Percentiles rank a stretch among this genome's conserved stretches.
phyloP scores from a whole-genome alignment of 1,139 yeast species.

The Waltiozyma sp. region DNA sequence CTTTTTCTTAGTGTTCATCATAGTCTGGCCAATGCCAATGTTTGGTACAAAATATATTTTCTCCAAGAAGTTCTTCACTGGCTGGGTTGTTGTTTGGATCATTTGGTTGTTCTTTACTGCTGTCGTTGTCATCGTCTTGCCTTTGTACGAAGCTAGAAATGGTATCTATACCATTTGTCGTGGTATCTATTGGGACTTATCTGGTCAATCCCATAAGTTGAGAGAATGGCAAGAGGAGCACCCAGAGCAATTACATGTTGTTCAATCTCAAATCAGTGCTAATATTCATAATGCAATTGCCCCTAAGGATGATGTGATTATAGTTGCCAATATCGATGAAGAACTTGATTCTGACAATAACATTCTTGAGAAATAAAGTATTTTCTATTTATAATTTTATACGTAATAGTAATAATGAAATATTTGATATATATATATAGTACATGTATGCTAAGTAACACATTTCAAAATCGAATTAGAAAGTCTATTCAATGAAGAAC shows the following conservation, averaged over 20 bases:
- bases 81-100: slow-evolving; percentile 70
- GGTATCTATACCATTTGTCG: slow-evolving; percentile 53
- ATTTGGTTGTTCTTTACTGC: slow-evolving; percentile 59
- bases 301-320: not conserved
- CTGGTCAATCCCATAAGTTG: slow-evolving; percentile 64
- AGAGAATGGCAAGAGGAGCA: slow-evolving; percentile 60
- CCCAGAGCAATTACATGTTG: slow-evolving; percentile 63
- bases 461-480: slow-evolving; percentile 4
- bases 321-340: not conserved
- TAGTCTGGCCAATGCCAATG: slow-evolving; percentile 87
- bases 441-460: not conserved
- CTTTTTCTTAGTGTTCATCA: slow-evolving; percentile 48
- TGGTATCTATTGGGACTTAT: slow-evolving; percentile 75
- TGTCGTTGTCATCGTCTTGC: slow-evolving; percentile 46
- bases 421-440: too few relatives aligned
- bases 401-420: too few relatives aligned
- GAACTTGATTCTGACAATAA: not conserved
- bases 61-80: slow-evolving; percentile 63
- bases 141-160: slow-evolving; percentile 56
- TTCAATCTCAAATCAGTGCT: slow-evolving; percentile 43
- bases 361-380: not conserved
- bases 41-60: slow-evolving; percentile 66
- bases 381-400: too few relatives aligned
- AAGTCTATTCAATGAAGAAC: slow-evolving; percentile 2
- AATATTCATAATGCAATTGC: slow-evolving; percentile 11